These are phyloP conservation scores for Sporisorium sorghi DNA, from an alignment of 1,284 basidiomycete genomes.

Conservation along the genomic window DNA sequence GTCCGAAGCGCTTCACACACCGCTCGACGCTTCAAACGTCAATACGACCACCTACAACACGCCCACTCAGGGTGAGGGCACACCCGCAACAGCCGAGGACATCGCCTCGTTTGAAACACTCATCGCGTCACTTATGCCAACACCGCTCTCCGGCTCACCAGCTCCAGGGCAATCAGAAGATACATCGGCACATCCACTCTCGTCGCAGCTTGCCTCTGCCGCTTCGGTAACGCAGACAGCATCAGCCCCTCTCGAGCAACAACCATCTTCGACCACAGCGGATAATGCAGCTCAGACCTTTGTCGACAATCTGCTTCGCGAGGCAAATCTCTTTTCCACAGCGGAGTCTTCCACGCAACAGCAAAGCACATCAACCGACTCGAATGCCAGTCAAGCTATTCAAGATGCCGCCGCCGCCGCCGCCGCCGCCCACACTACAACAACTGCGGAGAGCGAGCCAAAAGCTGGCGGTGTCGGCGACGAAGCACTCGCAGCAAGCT, in stretches of 20 bases:
- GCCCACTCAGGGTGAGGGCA: slow-evolving; percentile 37
- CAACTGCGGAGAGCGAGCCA: slow-evolving; percentile 1
- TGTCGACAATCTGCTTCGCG: slow-evolving; percentile 42
- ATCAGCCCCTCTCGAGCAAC: slow-evolving; percentile 14
- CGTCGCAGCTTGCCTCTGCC: slow-evolving; percentile 1
- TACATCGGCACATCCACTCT: neutral
- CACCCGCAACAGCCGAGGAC: slow-evolving; percentile 45
- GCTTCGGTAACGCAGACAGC: slow-evolving; percentile 10
- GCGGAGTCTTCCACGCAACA: neutral
- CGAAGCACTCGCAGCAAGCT: slow-evolving; percentile 50
- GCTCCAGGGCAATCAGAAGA: slow-evolving; percentile 3
- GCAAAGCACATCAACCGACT: neutral
- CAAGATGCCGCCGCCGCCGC: slow-evolving; percentile 4
- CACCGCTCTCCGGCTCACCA: slow-evolving; percentile 33
- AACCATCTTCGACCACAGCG: slow-evolving; percentile 11
- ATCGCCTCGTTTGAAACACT: slow-evolving; percentile 45
- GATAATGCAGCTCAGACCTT: slow-evolving; percentile 42
- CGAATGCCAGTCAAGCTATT: neutral
- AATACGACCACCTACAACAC: slow-evolving; percentile 30
- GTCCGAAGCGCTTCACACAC: slow-evolving; percentile 21
- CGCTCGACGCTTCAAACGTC: slow-evolving; percentile 21
- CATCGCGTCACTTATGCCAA: slow-evolving; percentile 50
- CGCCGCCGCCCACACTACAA: neutral
- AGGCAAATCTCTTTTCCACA: slow-evolving; percentile 37
- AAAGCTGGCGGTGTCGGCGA: slow-evolving; percentile 20